Percentiles rank a stretch among this genome's conserved stretches.
Evolutionary conservation across 225 moss, liverwort and hornwort species (phyloP).

Genomic region (Climacium dendroides): DNA sequence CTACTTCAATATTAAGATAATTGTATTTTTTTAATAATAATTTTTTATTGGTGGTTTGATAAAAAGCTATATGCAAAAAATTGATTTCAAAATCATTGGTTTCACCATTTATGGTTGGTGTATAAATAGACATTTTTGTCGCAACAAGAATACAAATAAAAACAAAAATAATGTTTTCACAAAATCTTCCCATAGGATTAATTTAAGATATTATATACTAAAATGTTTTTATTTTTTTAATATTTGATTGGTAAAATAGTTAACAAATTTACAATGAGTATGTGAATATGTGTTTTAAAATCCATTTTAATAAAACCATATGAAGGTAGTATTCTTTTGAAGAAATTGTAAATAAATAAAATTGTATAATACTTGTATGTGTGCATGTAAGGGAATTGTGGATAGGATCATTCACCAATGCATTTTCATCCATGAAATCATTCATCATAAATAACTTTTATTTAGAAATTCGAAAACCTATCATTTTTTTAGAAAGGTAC

Average conservation of each 20-base stretch:
- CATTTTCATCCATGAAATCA: background rate
- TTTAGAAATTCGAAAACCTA: background rate
- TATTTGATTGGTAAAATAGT: background rate
- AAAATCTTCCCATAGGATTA: background rate
- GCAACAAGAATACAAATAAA: background rate
- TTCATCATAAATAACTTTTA: background rate
- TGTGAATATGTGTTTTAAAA: background rate
- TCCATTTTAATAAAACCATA: background rate
- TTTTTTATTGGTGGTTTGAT: background rate
- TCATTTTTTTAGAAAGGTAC: no score
- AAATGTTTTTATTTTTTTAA: background rate
- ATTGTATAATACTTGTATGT: accelerated
- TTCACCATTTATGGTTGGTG: background rate
- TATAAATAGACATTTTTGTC: background rate
- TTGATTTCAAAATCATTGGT: background rate
- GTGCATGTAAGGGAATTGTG: background rate
- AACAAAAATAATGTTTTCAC: background rate
- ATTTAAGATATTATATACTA: no score
- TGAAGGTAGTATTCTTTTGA: background rate
- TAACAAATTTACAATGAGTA: background rate
- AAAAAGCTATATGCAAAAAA: background rate
- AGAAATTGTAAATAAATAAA: background rate
- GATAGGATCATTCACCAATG: no score
- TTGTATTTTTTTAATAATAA: background rate
- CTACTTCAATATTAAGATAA: background rate